Percentiles rank a stretch among this genome's conserved stretches.
Conservation (phyloP, 257 asterid species). For the Ajuga chamaepitys region DNA sequence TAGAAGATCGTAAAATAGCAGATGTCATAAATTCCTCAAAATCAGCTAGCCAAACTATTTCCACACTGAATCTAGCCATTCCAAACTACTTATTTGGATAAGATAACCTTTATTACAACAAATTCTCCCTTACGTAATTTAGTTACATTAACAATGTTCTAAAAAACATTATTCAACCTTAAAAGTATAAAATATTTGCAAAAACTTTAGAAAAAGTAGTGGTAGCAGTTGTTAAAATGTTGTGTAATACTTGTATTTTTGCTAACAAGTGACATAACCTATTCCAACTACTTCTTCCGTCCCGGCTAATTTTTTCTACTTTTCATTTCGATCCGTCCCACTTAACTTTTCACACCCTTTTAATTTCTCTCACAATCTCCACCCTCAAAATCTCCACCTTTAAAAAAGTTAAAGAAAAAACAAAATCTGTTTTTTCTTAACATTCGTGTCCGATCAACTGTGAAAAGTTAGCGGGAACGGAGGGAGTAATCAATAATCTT, state of each 20-base stretch:
- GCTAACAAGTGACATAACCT: slow-evolving; percentile 25
- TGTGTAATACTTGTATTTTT: slow-evolving; percentile 37
- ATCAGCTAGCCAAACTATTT: not conserved
- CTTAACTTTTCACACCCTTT: too few relatives aligned
- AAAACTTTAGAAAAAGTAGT: slow-evolving; percentile 16
- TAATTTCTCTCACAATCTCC: too few relatives aligned
- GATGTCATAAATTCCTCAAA: not conserved
- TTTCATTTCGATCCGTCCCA: too few relatives aligned
- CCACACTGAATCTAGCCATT: not conserved
- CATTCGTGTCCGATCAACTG: too few relatives aligned
- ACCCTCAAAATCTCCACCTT: too few relatives aligned
- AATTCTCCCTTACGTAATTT: not conserved
- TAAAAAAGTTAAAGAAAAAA: too few relatives aligned
- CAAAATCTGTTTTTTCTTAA: too few relatives aligned
- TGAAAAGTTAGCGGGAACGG: too few relatives aligned
- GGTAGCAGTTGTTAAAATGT: slow-evolving; percentile 66
- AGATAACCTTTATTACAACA: not conserved
- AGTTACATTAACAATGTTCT: not conserved
- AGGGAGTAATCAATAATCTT: slow-evolving; percentile 17
- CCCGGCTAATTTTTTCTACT: too few relatives aligned
- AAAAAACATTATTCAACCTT: slow-evolving; percentile 6
- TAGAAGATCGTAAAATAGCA: too few relatives aligned
- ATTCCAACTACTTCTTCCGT: too few relatives aligned
- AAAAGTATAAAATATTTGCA: slow-evolving; percentile 11
- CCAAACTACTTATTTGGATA: not conserved